These are phyloP conservation scores for Cryptosporidium muris DNA, from an alignment of 169 alveolate genomes.

Conservation along the genomic window DNA sequence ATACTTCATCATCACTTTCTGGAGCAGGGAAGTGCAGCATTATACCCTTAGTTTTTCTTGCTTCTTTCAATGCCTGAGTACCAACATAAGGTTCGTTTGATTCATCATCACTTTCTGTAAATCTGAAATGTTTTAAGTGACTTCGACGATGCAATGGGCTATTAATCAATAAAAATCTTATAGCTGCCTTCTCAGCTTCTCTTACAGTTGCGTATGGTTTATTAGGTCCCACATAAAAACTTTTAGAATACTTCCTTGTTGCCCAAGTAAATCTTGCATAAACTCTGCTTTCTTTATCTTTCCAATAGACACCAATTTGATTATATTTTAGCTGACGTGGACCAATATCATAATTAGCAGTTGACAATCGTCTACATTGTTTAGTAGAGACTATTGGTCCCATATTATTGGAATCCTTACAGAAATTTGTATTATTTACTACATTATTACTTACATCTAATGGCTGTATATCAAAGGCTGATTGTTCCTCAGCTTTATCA, in stretches of 20 bases:
- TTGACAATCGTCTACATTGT: conserved; percentile 41
- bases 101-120: conserved; percentile 67
- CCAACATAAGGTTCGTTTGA: conserved; percentile 70
- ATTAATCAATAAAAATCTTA: conserved; percentile 46
- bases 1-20: conserved; percentile 69
- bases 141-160: conserved; percentile 67
- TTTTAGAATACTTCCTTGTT: conserved; percentile 61
- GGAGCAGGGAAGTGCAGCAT: conserved; percentile 71
- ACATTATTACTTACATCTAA: conserved; percentile 5
- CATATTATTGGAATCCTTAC: background rate
- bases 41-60: conserved; percentile 64
- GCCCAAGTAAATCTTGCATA: conserved; percentile 73
- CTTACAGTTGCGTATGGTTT: conserved; percentile 71
- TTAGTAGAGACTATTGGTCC: conserved; percentile 13
- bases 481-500: conserved; percentile 49
- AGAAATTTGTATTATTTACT: background rate
- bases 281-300: conserved; percentile 68
- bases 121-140: conserved; percentile 67
- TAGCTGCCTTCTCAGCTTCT: conserved; percentile 69
- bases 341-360: conserved; percentile 51
- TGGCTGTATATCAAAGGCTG: conserved; percentile 70
- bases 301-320: conserved; percentile 69
- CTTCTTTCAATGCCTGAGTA: conserved; percentile 63
- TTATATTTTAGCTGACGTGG: conserved; percentile 58
- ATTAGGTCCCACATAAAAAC: conserved; percentile 67